Conservation (phyloP, 2,329 filamentous ascomycete species). For the Trichoderma sp. region DNA sequence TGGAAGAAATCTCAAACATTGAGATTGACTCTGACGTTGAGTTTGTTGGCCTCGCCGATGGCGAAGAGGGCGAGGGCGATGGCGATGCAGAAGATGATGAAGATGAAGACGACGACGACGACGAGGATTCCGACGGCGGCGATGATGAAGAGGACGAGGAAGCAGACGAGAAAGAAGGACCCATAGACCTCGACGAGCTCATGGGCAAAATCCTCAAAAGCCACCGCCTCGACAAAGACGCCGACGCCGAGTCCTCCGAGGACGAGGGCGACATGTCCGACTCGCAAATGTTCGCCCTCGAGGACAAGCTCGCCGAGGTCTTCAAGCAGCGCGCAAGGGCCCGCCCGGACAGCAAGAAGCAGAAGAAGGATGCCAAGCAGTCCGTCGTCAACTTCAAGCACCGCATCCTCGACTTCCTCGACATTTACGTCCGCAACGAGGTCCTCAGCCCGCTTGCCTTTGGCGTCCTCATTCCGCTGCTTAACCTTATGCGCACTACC, state of each 20-base stretch:
- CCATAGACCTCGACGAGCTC: conserved; percentile 63
- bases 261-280: conserved; percentile 86
- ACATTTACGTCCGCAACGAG: conserved; percentile 80
- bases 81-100: conserved; percentile 46
- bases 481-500: conserved; percentile 74
- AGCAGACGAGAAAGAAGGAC: conserved; percentile 42
- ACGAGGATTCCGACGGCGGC: conserved; percentile 44
- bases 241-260: conserved; percentile 53
- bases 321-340: conserved; percentile 72
- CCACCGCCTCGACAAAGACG: conserved; percentile 59
- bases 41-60: conserved; percentile 44
- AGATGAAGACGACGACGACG: conserved; percentile 41
- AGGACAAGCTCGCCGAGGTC: conserved; percentile 77
- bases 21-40: conserved; percentile 47
- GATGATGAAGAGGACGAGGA: conserved; percentile 42
- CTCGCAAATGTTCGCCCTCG: conserved; percentile 89
- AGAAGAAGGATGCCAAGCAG: conserved; percentile 82
- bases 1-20: conserved; percentile 43
- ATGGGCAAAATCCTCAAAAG: conserved; percentile 76
- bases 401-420: conserved; percentile 81
- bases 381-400: conserved; percentile 94
- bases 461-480: conserved; percentile 68
- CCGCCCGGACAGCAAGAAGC: conserved; percentile 68
- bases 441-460: conserved; percentile 65
- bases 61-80: conserved; percentile 40